Conservation (phyloP, 257 asterid species). For the Solanum ossicruentum region DNA sequence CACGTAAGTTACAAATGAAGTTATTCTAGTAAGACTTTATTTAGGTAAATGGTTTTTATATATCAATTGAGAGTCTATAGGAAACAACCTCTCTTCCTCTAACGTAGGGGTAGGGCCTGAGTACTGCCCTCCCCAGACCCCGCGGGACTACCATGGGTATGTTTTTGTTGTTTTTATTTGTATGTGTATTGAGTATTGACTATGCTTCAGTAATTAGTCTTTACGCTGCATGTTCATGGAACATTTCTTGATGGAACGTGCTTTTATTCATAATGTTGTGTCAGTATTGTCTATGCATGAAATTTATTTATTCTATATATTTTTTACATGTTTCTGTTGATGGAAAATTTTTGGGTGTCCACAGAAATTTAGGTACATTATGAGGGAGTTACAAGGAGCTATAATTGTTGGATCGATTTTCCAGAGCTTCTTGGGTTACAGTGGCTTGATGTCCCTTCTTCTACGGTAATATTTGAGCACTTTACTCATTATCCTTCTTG, state of each 20-base stretch:
- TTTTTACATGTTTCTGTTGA: background rate
- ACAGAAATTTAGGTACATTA: conserved; percentile 86
- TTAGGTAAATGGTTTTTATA: background rate
- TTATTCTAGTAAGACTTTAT: background rate
- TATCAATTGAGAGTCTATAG: background rate
- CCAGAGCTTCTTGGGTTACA: conserved; percentile 85
- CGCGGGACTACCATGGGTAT: no score
- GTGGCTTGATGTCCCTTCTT: conserved; percentile 78
- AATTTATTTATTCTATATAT: background rate
- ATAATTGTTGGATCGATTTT: conserved; percentile 76
- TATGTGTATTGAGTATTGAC: no score
- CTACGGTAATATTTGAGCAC: conserved; percentile 44
- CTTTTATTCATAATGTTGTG: background rate
- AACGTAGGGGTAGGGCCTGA: no score
- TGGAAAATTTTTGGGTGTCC: background rate
- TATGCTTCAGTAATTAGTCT: background rate
- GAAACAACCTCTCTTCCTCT: background rate
- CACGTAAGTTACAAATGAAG: conserved; percentile 41
- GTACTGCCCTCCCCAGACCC: no score
- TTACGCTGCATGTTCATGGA: background rate
- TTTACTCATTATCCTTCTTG: background rate
- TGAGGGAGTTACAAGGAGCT: conserved; percentile 97
- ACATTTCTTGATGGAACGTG: background rate
- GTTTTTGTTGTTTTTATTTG: no score
- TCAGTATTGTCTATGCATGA: background rate